Evolutionary conservation across 495 filamentous ascomycete genomes (phyloP).

Genomic region (Xylaria cubensis): DNA sequence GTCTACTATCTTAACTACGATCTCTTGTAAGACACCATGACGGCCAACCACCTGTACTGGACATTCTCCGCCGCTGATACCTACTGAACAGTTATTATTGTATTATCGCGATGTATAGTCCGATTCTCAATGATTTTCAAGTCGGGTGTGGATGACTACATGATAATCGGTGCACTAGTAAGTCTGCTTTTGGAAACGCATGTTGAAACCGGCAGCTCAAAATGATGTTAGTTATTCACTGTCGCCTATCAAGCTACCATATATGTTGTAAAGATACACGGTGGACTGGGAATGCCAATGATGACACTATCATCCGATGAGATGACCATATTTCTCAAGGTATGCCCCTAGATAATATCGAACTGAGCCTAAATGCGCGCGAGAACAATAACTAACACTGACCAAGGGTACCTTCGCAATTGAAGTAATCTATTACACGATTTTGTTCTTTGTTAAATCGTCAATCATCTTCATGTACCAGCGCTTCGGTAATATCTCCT

Average conservation of each 20-base stretch:
- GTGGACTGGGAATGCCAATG: constrained; percentile 42
- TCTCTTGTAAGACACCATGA: constrained; percentile 29
- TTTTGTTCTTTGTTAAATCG: constrained; percentile 49
- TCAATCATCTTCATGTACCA: constrained; percentile 59
- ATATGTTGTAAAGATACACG: constrained; percentile 37
- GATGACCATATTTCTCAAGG: constrained; percentile 45
- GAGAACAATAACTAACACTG: constrained; percentile 9
- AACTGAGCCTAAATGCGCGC: not conserved
- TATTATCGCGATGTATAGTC: constrained; percentile 35
- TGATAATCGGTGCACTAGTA: constrained; percentile 44
- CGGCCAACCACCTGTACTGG: not conserved
- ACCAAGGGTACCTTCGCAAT: constrained; percentile 46
- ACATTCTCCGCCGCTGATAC: not conserved
- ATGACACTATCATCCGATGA: constrained; percentile 36
- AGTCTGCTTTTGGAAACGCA: not conserved
- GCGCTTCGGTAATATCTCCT: constrained; percentile 49
- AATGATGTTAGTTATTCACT: constrained; percentile 38
- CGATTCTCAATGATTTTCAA: constrained; percentile 42
- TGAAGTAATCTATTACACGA: constrained; percentile 52
- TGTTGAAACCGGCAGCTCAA: not conserved
- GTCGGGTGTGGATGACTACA: constrained; percentile 43
- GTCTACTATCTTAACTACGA: constrained; percentile 32
- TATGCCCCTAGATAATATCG: not conserved
- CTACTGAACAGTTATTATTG: constrained; percentile 33
- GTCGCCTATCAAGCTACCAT: constrained; percentile 44